Base-by-base conservation (phyloP, 2,329 filamentous ascomycete species). In the Davidsoniella australis region DNA sequence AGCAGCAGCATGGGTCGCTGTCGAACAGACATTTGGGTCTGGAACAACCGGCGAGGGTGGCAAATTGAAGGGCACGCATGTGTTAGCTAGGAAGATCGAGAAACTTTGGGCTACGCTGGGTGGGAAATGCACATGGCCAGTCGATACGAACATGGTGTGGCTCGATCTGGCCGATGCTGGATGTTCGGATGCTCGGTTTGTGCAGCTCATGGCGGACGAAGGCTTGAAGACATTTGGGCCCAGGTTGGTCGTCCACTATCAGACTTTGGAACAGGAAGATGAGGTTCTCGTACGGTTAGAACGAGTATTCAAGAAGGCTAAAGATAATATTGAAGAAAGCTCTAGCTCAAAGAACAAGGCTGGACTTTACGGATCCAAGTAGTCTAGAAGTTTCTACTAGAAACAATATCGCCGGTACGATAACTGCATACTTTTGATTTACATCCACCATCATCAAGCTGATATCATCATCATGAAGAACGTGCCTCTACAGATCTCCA, bases 141-240 rank as follows among this genome's bases (percentile, higher is more conserved):
- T 83, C 1, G 80, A 94, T 59, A 93, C 86, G n/a, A 94, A 94
- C 64, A 93, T 94, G 84, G 76, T 85, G 33, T 94, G 85, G 85
- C 59, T 93, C 51, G 80, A 93, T 61, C 66, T 91, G 14, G 72
- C 76, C 26, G 71, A 71, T 1, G 72, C 75, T 9, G 73, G 75
- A 2, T 67, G 69, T 53, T 60, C 61, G 12, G 53, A 47, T 5
- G 60, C 60, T 49, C 61, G 58, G 38, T 65, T 73, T 47, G 58
- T 60, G 12, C 59, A 63, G 55, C 59, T 69, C 29, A 66, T 65
- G 5, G 58, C 58, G 44, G 65, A 66, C 33, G 63, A 60, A 9
- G 71, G 70, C 0, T 57, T 75, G 50, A 65, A 62, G 53, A 56
- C 71, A 4, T 54, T 61, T 49, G 61, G 62, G 2, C 60, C 61